Evolutionary conservation across 441 rosid genomes (phyloP).

Genomic region (Gossypium lobatum): DNA sequence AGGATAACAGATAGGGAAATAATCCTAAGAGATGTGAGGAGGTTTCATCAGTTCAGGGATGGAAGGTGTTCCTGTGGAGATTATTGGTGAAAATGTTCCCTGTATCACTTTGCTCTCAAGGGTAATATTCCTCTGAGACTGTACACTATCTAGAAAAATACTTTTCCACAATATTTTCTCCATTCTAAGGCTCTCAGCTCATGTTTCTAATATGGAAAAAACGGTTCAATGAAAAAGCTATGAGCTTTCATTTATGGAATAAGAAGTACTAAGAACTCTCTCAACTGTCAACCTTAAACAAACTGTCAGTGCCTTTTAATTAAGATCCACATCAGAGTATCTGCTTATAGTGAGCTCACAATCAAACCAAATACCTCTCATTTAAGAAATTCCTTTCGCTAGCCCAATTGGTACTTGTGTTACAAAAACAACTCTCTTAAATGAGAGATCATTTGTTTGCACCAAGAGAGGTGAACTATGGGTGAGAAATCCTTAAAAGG

Average conservation of each 20-base stretch:
- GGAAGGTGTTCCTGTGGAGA: conserved; percentile 80
- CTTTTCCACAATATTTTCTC: background rate
- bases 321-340: no score
- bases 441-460: no score
- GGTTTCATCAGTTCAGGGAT: conserved; percentile 79
- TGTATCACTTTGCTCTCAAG: background rate
- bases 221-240: background rate
- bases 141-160: background rate
- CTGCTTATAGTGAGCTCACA: no score
- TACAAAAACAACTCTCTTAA: no score
- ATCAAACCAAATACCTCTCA: no score
- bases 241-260: background rate
- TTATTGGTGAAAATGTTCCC: conserved; percentile 55
- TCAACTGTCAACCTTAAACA: no score
- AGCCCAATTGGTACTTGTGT: no score
- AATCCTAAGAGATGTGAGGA: conserved; percentile 68
- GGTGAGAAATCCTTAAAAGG: no score
- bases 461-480: no score
- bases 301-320: no score
- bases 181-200: background rate
- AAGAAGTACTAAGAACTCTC: no score
- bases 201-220: background rate
- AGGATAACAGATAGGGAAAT: conserved; percentile 64
- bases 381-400: no score
- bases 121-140: background rate